Percentiles rank a stretch among this genome's conserved stretches.
Conservation (phyloP, 2,329 filamentous ascomycete genomes). For the Fusarium secorum region DNA sequence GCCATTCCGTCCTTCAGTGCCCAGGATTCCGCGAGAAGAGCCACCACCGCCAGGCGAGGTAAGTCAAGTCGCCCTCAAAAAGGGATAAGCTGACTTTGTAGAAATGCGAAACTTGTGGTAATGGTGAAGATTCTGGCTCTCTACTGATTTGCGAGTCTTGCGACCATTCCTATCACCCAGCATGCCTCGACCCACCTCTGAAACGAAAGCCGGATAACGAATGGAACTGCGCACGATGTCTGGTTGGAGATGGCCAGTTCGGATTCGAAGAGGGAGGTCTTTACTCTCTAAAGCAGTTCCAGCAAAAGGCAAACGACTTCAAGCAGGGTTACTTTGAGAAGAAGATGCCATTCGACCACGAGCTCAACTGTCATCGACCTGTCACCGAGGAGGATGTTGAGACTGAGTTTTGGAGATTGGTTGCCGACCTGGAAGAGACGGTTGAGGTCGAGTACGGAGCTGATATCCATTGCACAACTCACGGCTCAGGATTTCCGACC, state of each 20-base stretch:
- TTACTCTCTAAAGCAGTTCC: slow-evolving; percentile 94
- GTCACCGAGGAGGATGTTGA: slow-evolving; percentile 97
- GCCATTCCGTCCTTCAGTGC: slow-evolving; percentile 83
- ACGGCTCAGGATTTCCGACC: slow-evolving; percentile 96
- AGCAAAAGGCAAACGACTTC: slow-evolving; percentile 94
- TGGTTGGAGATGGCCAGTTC: slow-evolving; percentile 96
- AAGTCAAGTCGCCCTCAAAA: slow-evolving; percentile 33
- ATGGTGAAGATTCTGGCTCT: slow-evolving; percentile 73
- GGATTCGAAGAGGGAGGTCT: slow-evolving; percentile 96
- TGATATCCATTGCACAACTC: slow-evolving; percentile 97
- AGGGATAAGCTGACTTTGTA: slow-evolving; percentile 28
- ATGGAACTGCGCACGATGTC: slow-evolving; percentile 95
- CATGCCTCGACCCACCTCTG: slow-evolving; percentile 87
- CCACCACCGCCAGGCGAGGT: slow-evolving; percentile 53
- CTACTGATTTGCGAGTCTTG: slow-evolving; percentile 90
- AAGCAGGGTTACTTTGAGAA: slow-evolving; percentile 93
- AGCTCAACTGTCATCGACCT: slow-evolving; percentile 79
- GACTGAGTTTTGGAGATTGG: slow-evolving; percentile 94
- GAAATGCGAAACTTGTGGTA: slow-evolving; percentile 88
- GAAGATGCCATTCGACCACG: slow-evolving; percentile 87
- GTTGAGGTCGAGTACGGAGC: slow-evolving; percentile 98
- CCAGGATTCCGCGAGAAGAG: slow-evolving; percentile 68
- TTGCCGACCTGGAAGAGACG: slow-evolving; percentile 91
- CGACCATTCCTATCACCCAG: slow-evolving; percentile 85
- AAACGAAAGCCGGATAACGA: slow-evolving; percentile 81